Evolutionary conservation across 2,329 filamentous ascomycete genomes (phyloP).

Genomic region (Pseudogymnoascus verrucosus): DNA sequence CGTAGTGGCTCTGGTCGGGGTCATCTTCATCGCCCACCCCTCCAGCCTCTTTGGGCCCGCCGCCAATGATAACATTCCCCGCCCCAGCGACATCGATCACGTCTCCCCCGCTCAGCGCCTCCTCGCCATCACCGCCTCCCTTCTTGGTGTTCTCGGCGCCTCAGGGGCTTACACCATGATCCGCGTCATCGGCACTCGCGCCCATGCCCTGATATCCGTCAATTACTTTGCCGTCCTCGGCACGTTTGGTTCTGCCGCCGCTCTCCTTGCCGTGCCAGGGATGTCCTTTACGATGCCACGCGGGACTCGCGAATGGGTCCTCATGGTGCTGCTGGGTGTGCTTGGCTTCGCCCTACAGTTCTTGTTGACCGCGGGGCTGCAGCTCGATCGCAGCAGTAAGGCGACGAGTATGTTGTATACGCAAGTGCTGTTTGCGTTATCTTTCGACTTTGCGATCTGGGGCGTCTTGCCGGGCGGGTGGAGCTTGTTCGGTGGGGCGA

Average conservation of each 20-base stretch:
- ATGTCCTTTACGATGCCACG: slow-evolving; percentile 39
- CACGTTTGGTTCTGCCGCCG: slow-evolving; percentile 55
- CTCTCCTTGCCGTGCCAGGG: slow-evolving; percentile 36
- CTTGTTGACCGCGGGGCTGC: slow-evolving; percentile 69
- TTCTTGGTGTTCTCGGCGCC: slow-evolving; percentile 70
- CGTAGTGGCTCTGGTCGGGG: slow-evolving; percentile 66
- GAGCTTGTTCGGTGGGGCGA: slow-evolving; percentile 23
- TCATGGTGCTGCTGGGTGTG: slow-evolving; percentile 61
- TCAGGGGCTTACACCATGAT: slow-evolving; percentile 69
- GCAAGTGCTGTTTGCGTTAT: slow-evolving; percentile 57
- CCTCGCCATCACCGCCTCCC: slow-evolving; percentile 59
- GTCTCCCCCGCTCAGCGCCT: slow-evolving; percentile 32
- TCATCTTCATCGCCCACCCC: slow-evolving; percentile 72
- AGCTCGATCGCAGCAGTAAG: slow-evolving; percentile 27
- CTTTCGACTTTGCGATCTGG: slow-evolving; percentile 26
- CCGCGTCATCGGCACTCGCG: slow-evolving; percentile 69
- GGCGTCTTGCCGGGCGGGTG: slow-evolving; percentile 22
- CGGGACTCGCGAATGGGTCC: slow-evolving; percentile 44
- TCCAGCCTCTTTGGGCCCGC: slow-evolving; percentile 17
- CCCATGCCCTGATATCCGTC: slow-evolving; percentile 76
- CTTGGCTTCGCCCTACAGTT: slow-evolving; percentile 82
- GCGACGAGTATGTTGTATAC: slow-evolving; percentile 59
- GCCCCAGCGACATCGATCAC: slow-evolving; percentile 13
- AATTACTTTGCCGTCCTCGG: slow-evolving; percentile 73
- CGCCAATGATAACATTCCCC: slow-evolving; percentile 10